phyloP scores from a whole-genome alignment of 148 eudicot species.

The Rhododendron ovatum region DNA sequence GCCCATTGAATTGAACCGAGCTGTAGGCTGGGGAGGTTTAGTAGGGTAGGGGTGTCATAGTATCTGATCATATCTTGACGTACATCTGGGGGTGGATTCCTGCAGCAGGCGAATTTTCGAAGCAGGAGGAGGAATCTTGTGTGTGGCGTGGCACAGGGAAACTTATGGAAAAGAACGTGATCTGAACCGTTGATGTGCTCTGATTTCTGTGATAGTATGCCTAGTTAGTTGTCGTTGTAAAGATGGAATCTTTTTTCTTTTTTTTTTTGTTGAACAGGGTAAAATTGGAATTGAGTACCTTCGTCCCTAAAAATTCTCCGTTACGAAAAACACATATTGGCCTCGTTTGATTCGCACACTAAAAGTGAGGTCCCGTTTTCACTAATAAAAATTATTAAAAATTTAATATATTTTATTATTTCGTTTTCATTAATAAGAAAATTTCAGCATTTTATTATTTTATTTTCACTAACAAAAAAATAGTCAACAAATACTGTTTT shows the following conservation, averaged over 20 bases:
- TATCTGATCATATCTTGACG: conserved; percentile 19
- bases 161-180: background rate
- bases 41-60: background rate
- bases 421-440: too few species aligned
- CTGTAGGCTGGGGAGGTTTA: background rate
- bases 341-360: too few species aligned
- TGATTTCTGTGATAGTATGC: background rate
- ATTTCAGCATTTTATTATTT: too few species aligned
- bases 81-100: conserved; percentile 14
- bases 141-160: background rate
- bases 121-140: background rate
- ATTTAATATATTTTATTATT: too few species aligned
- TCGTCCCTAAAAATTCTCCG: too few species aligned
- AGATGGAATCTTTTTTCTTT: too few species aligned
- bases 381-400: too few species aligned
- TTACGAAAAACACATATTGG: too few species aligned
- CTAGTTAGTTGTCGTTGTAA: background rate
- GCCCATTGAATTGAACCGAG: conserved; percentile 2
- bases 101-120: background rate
- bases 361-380: too few species aligned
- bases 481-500: too few species aligned
- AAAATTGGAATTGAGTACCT: background rate
- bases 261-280: too few species aligned
- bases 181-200: conserved; percentile 4
- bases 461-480: too few species aligned